Base-by-base conservation (phyloP, 805 yeast genomes). In the Cyberlindnera bimundalis region DNA sequence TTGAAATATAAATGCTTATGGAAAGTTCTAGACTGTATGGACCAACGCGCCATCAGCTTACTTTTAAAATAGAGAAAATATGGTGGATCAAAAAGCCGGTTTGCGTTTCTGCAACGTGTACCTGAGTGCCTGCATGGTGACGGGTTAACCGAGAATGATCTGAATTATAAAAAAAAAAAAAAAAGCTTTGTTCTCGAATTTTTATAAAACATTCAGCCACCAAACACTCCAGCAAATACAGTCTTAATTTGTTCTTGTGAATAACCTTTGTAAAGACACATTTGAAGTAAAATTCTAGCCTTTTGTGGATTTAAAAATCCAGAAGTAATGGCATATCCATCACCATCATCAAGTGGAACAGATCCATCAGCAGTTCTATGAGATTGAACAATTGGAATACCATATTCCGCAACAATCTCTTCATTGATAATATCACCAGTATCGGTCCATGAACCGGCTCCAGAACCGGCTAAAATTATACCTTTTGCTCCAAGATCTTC, bases 291-390 rank as follows among this genome's bases (percentile, higher is more conserved):
- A 29, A 79, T 73, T 53, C 85, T 67, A 21, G 79, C 65, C 62
- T 79, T 79, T 51, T 77, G 84, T 11, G 85, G 86, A 51, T 77
- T 79, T 47, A 79, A 61, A 52, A 74, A 77, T 2, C 86, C 85
- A 28, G 79, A 71, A 0, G 84, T 80, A 42, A 79, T 66, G 28
- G 40, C 31, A 13, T 67, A 61, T 3, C 48, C 53, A 33, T 71
- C 73, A 31, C 62, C 53, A 35, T 64, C 64, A 5, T 74, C 79
- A 6, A 54, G 61, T 3, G 86, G 84, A 15, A 81, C 81, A 72
- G 75, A 71, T 18, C 87, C 87, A 56, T 79, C 84, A 69, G 73
- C 73, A 12, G 84, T 69, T 53, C 87, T 68, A 53, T 78, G 79
- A 14, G 84, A 77, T 51, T 74, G 78, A 1, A 81, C 66, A 3